Base-by-base conservation (phyloP, 805 yeast species). In the Aciculoconidium aculeatum region DNA sequence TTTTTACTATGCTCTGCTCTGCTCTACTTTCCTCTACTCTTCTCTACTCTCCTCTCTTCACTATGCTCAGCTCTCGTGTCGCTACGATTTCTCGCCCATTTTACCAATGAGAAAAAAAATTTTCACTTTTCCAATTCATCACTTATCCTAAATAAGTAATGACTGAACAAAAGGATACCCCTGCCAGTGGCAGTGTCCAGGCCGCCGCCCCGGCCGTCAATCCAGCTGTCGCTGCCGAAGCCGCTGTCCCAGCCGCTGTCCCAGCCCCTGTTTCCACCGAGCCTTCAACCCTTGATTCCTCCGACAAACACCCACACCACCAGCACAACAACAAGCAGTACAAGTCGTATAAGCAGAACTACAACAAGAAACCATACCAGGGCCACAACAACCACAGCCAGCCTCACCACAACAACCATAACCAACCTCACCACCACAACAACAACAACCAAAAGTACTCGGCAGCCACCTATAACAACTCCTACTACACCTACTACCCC, bases 261-360 rank as follows among this genome's bases (percentile, higher is more conserved):
- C 15, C 28, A 19, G 21, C 23, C 18, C 12, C 33, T 7, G 26
- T 34, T 15, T 13, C 36, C 13, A 34, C 13, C 14, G 24, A 16
- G 25, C 21, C 28, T 17, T 26, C 34, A 11, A 34, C 13, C 7
- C 10, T 37, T 5, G 17, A 19, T 7, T 23, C 26, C 34, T 27
- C 18, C 21, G 19, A 25, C 9, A 21, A 26, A 21, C 25, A 32
- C 17, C 19, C 26, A 25, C 35, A 26, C 22, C 15, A 31, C 28
- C 15, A 28, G 14, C 36, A 40, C 26, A 28, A 25, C 26, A 23
- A 21, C 23, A 28, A 35, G 20, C 27, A 36, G 23, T 28, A 32
- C 35, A n/a, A n/a, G n/a, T n/a, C n/a, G n/a, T 41, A 45, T 36
- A 40, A 44, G 32, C 41, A 42, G 31, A 34, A 35, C 24, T 36